phyloP scores from a whole-genome alignment of 371 early-diverging fungal species.

The Syncephalis fuscata region DNA sequence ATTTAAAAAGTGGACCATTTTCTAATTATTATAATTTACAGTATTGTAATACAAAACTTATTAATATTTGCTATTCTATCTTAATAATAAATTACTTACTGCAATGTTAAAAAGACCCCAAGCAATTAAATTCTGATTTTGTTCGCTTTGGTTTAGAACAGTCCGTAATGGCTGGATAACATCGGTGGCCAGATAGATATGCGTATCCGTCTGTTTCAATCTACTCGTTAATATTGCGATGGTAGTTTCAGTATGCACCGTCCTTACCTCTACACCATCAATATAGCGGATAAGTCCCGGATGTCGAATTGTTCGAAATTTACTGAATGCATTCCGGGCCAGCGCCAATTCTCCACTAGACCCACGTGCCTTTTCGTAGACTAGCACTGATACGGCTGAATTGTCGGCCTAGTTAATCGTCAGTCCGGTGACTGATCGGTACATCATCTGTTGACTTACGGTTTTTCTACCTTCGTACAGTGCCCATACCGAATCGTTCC shows the following conservation, averaged over 20 bases:
- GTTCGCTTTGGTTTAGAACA: slow-evolving; percentile 15
- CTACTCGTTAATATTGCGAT: too few species aligned
- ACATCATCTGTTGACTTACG: slow-evolving; percentile 19
- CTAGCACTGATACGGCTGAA: slow-evolving; percentile 68
- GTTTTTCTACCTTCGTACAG: slow-evolving; percentile 65
- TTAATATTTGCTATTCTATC: slow-evolving; percentile 1
- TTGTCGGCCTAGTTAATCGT: slow-evolving; percentile 35
- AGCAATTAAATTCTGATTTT: slow-evolving; percentile 29
- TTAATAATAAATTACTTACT: slow-evolving; percentile 21
- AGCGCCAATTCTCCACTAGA: slow-evolving; percentile 40
- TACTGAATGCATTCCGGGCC: slow-evolving; percentile 77
- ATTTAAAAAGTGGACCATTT: slow-evolving; percentile 72
- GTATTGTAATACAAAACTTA: too few species aligned
- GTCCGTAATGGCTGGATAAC: slow-evolving; percentile 53
- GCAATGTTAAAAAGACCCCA: slow-evolving; percentile 87
- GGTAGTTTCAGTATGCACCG: too few species aligned
- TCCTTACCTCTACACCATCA: slow-evolving; percentile 73
- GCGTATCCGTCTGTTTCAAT: slow-evolving; percentile 25
- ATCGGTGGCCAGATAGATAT: slow-evolving; percentile 87
- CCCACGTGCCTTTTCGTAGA: slow-evolving; percentile 54
- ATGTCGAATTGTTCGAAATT: slow-evolving; percentile 77
- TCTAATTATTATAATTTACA: slow-evolving; percentile 28
- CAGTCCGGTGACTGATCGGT: background rate
- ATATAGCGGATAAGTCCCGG: slow-evolving; percentile 72
- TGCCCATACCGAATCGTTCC: slow-evolving; percentile 54